phyloP scores from a whole-genome alignment of 2,329 filamentous ascomycete species.

The Sphaerulina populicola region DNA sequence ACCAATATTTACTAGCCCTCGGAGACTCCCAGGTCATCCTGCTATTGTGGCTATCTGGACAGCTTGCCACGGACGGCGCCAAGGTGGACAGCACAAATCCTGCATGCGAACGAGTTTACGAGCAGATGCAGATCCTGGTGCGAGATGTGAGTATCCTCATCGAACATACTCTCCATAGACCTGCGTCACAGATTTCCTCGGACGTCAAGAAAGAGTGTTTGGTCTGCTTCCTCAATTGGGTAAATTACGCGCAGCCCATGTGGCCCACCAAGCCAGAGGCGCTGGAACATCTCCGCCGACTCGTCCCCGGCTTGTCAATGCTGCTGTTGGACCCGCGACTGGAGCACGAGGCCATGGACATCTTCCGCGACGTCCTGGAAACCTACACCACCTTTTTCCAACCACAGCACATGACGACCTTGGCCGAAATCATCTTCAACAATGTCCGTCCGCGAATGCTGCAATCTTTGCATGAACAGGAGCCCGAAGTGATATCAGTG shows the following conservation, averaged over 20 bases:
- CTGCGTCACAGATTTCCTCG: constrained; percentile 1
- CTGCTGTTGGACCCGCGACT: constrained; percentile 52
- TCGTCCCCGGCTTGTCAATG: constrained; percentile 53
- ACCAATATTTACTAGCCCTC: constrained; percentile 42
- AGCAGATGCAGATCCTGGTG: constrained; percentile 46
- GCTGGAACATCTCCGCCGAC: constrained; percentile 50
- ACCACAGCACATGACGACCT: constrained; percentile 48
- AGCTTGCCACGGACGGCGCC: constrained; percentile 57
- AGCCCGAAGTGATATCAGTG: constrained; percentile 52
- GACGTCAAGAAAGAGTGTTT: constrained; percentile 26
- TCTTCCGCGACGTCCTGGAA: constrained; percentile 56
- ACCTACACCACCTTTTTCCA: constrained; percentile 58
- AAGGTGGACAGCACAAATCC: constrained; percentile 49
- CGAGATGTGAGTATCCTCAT: constrained; percentile 46
- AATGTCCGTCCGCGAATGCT: constrained; percentile 42
- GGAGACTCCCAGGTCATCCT: constrained; percentile 47
- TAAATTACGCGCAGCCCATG: constrained; percentile 61
- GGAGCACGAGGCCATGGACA: constrained; percentile 54
- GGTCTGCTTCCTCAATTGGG: constrained; percentile 49
- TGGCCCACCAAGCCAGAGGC: constrained; percentile 51
- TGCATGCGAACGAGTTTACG: constrained; percentile 18
- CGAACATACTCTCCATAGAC: constrained; percentile 12
- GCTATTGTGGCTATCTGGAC: constrained; percentile 56
- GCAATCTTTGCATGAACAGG: constrained; percentile 48
- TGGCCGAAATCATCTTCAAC: constrained; percentile 54